Conservation (phyloP, 495 filamentous ascomycete species). For the Neurospora sp. region DNA sequence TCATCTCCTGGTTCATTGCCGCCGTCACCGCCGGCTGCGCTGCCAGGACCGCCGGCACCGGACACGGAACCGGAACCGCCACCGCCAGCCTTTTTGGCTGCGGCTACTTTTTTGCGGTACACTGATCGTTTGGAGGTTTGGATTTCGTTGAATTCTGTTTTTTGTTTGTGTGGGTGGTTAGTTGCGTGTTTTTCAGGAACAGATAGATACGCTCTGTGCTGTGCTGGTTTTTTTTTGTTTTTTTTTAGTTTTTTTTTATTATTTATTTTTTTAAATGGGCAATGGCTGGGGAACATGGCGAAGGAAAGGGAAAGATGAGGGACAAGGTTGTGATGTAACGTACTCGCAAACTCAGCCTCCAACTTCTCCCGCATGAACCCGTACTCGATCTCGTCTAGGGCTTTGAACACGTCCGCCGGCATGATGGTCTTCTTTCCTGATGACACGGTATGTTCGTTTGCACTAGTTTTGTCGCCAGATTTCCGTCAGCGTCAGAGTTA, state of each 20-base stretch:
- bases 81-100: constrained; percentile 26
- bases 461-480: constrained; percentile 33
- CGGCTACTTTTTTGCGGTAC: constrained; percentile 40
- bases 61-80: background rate
- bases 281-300: background rate
- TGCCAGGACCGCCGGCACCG: background rate
- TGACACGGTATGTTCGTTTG: constrained; percentile 59
- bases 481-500: background rate
- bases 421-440: constrained; percentile 76
- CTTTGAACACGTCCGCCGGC: constrained; percentile 73
- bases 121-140: constrained; percentile 41
- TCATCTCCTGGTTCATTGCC: constrained; percentile 4
- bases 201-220: background rate
- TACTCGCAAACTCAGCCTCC: constrained; percentile 53
- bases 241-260: too few relatives aligned
- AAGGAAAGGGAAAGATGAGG: background rate
- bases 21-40: background rate
- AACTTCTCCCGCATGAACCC: constrained; percentile 58
- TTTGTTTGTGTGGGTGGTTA: background rate
- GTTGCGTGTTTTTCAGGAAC: background rate
- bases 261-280: too few relatives aligned
- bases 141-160: constrained; percentile 41
- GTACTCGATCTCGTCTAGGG: constrained; percentile 75
- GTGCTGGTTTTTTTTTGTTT: too few relatives aligned
- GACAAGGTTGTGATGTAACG: constrained; percentile 7